Evolutionary conservation across 1,284 basidiomycete species (phyloP), one percentile per base, ranked within the genome.

Genomic region (Schizopora paradoxa): DNA sequence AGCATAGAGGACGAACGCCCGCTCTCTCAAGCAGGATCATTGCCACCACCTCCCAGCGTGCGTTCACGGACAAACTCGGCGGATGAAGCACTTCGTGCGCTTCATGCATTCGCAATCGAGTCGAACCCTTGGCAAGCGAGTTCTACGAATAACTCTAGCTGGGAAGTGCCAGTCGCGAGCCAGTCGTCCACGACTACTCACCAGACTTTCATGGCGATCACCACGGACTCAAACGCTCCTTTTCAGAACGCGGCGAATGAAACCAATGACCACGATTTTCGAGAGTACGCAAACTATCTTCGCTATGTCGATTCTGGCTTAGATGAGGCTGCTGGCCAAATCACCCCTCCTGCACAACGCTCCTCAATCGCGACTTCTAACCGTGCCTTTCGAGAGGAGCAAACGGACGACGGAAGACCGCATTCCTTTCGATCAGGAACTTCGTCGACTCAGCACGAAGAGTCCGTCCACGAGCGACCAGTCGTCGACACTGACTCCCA

Each of bases 171-270:
- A 2, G 37, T 40, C n/a, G 34, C 31, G 26, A 50, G 43, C 23
- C 21, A 29, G 26, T 50, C 48, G 14, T 46, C 48, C n/a, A 34
- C 35, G 5, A 46, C 48, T 10, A 42, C 44, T 8, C 34, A 25
- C 14, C 48, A 45, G 29, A 46, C 43, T 21, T 46, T 50, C 19
- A 41, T 50, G 39, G 48, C 48, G 14, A 50, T 50, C 23, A 50
- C 48, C 14, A 50, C 48, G 38, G 48, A 50, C 28, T 34, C 23
- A 18, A 36, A 26, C 19, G n/a, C 44, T 13, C n/a, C n/a, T n/a
- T n/a, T n/a, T n/a, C n/a, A n/a, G n/a, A 35, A 38, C n/a, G 33
- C 39, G 31, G 28, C 48, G 38, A 46, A 28, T 32, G 40, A 43
- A 13, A 45, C 48, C 13, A 41, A 37, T 13, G 48, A 50, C 21